Base-by-base conservation (phyloP, 768 basidiomycete genomes). In the Termitomyces sp. region DNA sequence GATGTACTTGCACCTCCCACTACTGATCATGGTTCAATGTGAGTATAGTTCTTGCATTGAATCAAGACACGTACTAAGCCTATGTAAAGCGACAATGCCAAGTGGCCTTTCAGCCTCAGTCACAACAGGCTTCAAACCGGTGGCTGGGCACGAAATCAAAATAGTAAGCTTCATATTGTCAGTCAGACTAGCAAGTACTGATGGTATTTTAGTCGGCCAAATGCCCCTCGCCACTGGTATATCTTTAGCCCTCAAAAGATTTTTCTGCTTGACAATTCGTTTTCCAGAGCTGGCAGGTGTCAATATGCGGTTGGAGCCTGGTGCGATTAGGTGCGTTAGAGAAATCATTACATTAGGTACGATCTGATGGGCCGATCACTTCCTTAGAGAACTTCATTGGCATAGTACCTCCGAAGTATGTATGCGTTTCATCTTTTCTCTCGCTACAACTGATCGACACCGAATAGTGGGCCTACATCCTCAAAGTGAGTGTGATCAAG, bases 111-210 rank as follows among this genome's bases (percentile, higher is more conserved):
- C 65, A 68, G 69, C 57, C 64, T 84, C 42, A 83, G 82, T 55
- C 79, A 79, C 64, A 84, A 82, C 60, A 78, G 82, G n/a, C 66
- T 86, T 16, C 78, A 79, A 57, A 76, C 76, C 0, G 84, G 84
- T 13, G 84, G 84, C 0, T 86, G 84, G 84, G 81, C 82, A 27
- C 75, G 84, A 42, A 76, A 84, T 62, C 74, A 84, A 67, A 83
- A 83, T 54, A 64, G 82, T 81, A 48, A 14, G 75, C 37, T 5
- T 24, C 52, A 24, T 30, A 22, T 48, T 14, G 34, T 48, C 36
- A 14, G n/a, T n/a, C n/a, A 14, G 22, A 9, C 27, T 45, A 27
- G 36, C 26, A 26, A 39, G 18, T 47, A 53, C 50, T 24, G 44
- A 39, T 16, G 30, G 44, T 27, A 34, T 32, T 36, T 60, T 30